Evolutionary conservation across 352 stramenopile species (phyloP), one percentile per base, ranked within the genome.

Genomic region (Globisporangium solare): DNA sequence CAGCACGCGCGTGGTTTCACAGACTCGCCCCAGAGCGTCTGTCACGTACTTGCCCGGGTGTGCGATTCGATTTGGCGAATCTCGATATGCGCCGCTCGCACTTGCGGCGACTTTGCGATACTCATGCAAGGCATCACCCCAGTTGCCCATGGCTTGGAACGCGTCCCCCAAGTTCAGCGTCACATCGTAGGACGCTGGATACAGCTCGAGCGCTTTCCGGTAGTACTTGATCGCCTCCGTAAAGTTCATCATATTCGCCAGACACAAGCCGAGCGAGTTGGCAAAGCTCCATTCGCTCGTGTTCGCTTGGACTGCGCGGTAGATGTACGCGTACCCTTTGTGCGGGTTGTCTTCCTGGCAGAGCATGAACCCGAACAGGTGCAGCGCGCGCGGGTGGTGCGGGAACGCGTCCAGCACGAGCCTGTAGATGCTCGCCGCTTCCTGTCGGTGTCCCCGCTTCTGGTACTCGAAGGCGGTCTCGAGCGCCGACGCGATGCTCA

Each of bases 321-420:
- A 22, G 27, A 92, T 53, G 32, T 75, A 63, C 37, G 60, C 20
- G 15, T 79, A 51, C 2, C 73, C 79, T 20, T 72, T 48, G 0
- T 45, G 27, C 2, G 63, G 6, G 13, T 75, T 37, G 6, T 71
- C 71, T 11, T 83, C 67, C 48, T 91, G 67, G 48, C 74, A 79
- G 7, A 76, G 52, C 13, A 66, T 67, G 22, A 84, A 56, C 6
- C 76, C 80, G 0, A 91, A 57, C 12, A 80, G 24, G 57, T 89
- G 75, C 47, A 84, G 62, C 7, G 83, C 73, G 20, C 66, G 49
- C 14, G 54, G 48, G 37, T 89, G 67, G 10, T 73, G 45, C 0
- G 81, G 81, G 39, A 86, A 79, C 37, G 77, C 53, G 1, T 70
- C 69, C 3, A 93, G 58, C n/a, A 90, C 72, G 7, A 67, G 50